A percentile compares a stretch with the other conserved stretches of the same genome.
phyloP scores from a whole-genome alignment of 1,139 yeast species.

The Kluyveromyces sp. region DNA sequence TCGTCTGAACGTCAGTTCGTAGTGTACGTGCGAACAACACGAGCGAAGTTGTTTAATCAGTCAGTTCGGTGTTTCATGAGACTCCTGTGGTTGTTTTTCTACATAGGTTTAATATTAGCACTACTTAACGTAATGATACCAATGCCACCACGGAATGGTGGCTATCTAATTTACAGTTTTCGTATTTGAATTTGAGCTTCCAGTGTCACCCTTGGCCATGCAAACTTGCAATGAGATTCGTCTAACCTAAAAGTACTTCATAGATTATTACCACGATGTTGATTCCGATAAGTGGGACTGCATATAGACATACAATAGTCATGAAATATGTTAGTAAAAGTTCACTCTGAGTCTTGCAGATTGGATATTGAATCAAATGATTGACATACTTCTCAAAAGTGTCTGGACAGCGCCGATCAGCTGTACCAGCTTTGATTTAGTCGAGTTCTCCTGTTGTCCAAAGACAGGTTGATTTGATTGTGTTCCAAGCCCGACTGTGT shows the following conservation, averaged over 20 bases:
- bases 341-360: not conserved
- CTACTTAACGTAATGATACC: not conserved
- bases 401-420: conserved; percentile 72
- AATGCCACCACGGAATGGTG: not conserved
- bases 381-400: conserved; percentile 51
- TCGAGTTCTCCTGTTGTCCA: conserved; percentile 38
- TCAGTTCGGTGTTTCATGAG: not conserved
- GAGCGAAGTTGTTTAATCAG: not conserved
- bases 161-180: not conserved
- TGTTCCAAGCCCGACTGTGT: conserved; percentile 44
- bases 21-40: not conserved
- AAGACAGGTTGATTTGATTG: conserved; percentile 35
- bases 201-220: not conserved
- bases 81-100: not conserved
- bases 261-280: conserved; percentile 63
- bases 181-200: not conserved
- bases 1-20: not conserved
- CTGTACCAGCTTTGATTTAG: conserved; percentile 53
- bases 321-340: conserved; percentile 14
- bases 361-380: not conserved
- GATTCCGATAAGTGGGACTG: conserved; percentile 62
- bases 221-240: not conserved
- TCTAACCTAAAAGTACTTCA: conserved; percentile 65
- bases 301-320: not conserved
- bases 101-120: not conserved